These are phyloP conservation scores for Pugionium cornutum DNA, from an alignment of 345 rosid genomes.

Conservation along the genomic window DNA sequence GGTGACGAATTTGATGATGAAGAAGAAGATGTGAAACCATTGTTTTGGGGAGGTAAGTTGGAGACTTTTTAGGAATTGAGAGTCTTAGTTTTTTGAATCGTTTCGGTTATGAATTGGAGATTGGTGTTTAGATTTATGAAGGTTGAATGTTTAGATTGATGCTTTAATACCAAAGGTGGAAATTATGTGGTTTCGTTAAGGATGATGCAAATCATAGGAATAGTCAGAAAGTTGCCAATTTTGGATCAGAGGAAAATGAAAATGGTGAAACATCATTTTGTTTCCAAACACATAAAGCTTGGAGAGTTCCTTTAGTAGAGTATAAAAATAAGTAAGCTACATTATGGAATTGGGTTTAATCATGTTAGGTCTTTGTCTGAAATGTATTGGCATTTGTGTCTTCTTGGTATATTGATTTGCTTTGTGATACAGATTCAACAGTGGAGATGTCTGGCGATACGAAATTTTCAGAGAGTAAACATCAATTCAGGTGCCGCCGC, in stretches of 20 bases:
- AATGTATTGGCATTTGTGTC: neutral
- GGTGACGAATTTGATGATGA: constrained; percentile 95
- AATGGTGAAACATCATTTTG: constrained; percentile 4
- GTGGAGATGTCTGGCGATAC: constrained; percentile 74
- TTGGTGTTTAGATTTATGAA: neutral
- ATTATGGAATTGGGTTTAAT: no score
- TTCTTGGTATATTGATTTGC: neutral
- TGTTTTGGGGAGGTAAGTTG: constrained; percentile 90
- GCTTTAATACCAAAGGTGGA: neutral
- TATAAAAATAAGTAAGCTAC: no score
- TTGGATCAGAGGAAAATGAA: neutral
- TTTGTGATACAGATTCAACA: constrained; percentile 51
- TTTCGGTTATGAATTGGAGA: neutral
- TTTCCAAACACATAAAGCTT: neutral
- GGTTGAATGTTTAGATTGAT: constrained; percentile 1
- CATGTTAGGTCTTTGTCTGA: constrained; percentile 16
- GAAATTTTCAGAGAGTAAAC: constrained; percentile 70
- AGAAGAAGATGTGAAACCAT: constrained; percentile 73
- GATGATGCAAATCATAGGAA: constrained; percentile 6
- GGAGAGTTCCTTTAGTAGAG: neutral
- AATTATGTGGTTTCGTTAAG: neutral
- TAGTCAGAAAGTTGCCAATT: neutral
- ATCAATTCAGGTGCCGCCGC: constrained; percentile 77
- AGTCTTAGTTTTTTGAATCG: neutral
- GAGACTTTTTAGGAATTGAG: neutral